Evolutionary conservation across 2,329 filamentous ascomycete genomes (phyloP), one percentile per base, ranked within the genome.

Genomic region (Talaromyces albobiverticillius): DNA sequence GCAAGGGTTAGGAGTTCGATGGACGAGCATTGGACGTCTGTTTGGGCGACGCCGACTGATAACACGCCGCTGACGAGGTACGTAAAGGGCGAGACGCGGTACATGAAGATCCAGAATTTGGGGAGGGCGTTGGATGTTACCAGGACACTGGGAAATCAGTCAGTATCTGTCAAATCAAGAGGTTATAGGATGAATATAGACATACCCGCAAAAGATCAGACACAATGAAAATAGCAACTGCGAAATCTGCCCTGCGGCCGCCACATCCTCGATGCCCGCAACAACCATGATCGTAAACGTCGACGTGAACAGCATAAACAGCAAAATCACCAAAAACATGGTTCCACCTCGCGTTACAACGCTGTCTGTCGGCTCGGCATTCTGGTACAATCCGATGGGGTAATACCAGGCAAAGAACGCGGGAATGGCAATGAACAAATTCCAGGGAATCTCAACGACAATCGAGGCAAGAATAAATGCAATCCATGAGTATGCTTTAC

Each of bases 61-160:
- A 72, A 56, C 6, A 78, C 67, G 2, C 73, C 64, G 18, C 72
- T 70, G 6, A 78, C 74, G 2, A 77, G 69, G 51, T 89, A 89
- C 0, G 84, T 88, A 56, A 88, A 85, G 0, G 85, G 85, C 0
- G 80, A 84, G 9, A 83, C 75, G 22, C 82, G 79, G 67, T 89
- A 88, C 87, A 90, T 90, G 73, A 89, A 90, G 57, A 83, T 83
- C 88, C 88, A 91, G 74, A 90, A 90, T 0, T 82, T 78, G 0
- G 87, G 87, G 0, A 90, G 75, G 0, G 78, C 76, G 3, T 62
- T 56, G 0, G 84, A 80, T 0, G 78, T 68, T 57, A 86, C 82
- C 51, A 90, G 72, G 4, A 89, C 86, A 64, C 85, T 70, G n/a
- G n/a, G n/a, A n/a, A n/a, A n/a, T n/a, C n/a, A n/a, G n/a, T n/a